Evolutionary conservation across 768 basidiomycete species (phyloP).

Genomic region (Phanerodontia chrysosporium): DNA sequence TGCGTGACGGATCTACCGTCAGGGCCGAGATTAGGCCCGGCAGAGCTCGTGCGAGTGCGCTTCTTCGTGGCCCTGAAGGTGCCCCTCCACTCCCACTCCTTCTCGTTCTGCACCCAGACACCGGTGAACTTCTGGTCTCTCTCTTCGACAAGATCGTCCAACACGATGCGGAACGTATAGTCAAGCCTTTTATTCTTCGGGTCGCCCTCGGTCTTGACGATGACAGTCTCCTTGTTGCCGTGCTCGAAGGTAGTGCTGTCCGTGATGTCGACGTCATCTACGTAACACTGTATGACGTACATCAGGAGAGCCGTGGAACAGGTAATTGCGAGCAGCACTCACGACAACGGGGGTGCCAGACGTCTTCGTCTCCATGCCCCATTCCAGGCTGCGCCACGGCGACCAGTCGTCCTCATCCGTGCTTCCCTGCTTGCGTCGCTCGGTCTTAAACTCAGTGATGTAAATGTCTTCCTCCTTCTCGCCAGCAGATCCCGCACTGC

Average conservation of each 20-base stretch:
- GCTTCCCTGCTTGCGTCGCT: not conserved
- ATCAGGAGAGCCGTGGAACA: not conserved
- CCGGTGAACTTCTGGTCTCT: conserved; percentile 63
- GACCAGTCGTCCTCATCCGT: not conserved
- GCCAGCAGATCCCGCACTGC: no score
- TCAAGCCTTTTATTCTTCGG: conserved; percentile 75
- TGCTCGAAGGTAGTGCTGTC: not conserved
- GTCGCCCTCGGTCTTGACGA: conserved; percentile 50
- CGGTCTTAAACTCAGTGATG: not conserved
- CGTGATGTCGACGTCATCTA: not conserved
- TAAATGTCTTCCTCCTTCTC: not conserved
- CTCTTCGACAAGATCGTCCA: conserved; percentile 75
- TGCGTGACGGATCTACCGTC: conserved; percentile 54
- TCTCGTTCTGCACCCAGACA: conserved; percentile 32
- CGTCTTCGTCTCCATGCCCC: conserved; percentile 25
- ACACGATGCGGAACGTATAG: conserved; percentile 64
- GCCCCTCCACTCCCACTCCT: conserved; percentile 53
- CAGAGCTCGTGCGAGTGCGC: conserved; percentile 48
- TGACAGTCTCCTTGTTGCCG: conserved; percentile 57
- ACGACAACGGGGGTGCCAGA: conserved; percentile 61
- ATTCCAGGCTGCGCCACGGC: not conserved
- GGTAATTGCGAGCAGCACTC: conserved; percentile 22
- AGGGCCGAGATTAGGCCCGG: conserved; percentile 73
- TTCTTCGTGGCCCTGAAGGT: conserved; percentile 50
- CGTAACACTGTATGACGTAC: conserved; percentile 18